Evolutionary conservation across 1,139 yeast genomes (phyloP).

Genomic region (Arxiozyma telluris): DNA sequence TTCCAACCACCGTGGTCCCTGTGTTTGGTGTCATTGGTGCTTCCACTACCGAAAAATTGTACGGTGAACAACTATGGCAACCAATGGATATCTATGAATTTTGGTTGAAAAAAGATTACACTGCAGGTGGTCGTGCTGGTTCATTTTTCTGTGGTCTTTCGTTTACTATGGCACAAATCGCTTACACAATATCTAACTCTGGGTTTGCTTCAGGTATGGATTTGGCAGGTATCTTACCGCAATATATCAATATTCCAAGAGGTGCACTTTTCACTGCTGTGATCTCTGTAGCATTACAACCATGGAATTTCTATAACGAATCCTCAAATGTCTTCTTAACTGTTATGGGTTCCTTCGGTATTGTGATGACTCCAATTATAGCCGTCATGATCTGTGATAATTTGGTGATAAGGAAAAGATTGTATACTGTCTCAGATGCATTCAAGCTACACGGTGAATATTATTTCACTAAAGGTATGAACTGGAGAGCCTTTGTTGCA

Average conservation of each 20-base stretch:
- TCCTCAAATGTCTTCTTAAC: slow-evolving; percentile 39
- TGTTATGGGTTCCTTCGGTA: slow-evolving; percentile 39
- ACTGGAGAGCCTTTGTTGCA: slow-evolving; percentile 37
- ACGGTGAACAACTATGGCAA: slow-evolving; percentile 35
- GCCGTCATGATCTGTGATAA: slow-evolving; percentile 38
- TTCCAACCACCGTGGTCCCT: slow-evolving; percentile 39
- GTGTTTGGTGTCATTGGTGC: slow-evolving; percentile 38
- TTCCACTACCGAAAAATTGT: slow-evolving; percentile 31
- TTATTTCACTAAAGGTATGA: slow-evolving; percentile 35
- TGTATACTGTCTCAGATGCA: slow-evolving; percentile 34
- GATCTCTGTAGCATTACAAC: slow-evolving; percentile 39
- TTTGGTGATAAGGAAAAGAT: slow-evolving; percentile 32
- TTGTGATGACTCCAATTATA: slow-evolving; percentile 38
- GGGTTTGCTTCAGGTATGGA: slow-evolving; percentile 49
- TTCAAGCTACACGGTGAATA: slow-evolving; percentile 34
- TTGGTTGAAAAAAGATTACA: slow-evolving; percentile 32
- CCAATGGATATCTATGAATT: slow-evolving; percentile 32
- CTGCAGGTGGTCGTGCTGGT: slow-evolving; percentile 39
- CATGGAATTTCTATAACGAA: slow-evolving; percentile 42
- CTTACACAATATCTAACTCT: slow-evolving; percentile 42
- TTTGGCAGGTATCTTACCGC: slow-evolving; percentile 41
- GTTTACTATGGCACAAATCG: slow-evolving; percentile 40
- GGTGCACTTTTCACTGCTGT: slow-evolving; percentile 41
- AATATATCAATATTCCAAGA: slow-evolving; percentile 42
- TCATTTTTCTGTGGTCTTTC: slow-evolving; percentile 40